Conservation (phyloP, 2,329 filamentous ascomycete species). For the Thelonectria olida region DNA sequence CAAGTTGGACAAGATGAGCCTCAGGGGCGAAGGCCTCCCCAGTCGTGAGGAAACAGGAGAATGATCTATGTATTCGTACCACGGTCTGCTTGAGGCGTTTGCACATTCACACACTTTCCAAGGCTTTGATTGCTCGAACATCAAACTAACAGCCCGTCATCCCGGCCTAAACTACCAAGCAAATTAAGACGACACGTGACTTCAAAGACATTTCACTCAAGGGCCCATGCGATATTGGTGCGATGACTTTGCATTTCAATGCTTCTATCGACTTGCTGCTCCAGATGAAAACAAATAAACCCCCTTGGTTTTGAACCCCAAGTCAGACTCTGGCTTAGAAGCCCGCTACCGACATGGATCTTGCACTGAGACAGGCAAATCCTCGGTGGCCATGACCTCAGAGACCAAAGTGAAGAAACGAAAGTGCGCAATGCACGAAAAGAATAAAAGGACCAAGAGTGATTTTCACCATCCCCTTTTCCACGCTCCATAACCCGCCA, state of each 20-base stretch:
- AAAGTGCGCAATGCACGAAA: slow-evolving; percentile 27
- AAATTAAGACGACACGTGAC: no score
- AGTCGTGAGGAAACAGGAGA: no score
- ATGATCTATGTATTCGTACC: no score
- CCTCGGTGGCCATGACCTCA: not conserved
- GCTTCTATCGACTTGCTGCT: slow-evolving; percentile 32
- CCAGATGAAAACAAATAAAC: slow-evolving; percentile 29
- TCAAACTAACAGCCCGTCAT: no score
- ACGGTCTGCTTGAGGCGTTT: no score
- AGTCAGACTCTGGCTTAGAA: slow-evolving; percentile 20
- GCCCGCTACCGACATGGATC: not conserved
- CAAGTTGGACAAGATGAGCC: no score
- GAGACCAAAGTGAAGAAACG: slow-evolving; percentile 32
- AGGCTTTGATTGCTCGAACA: no score
- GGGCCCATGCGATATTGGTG: not conserved
- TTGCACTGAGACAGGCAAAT: not conserved
- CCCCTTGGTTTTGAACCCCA: slow-evolving; percentile 32
- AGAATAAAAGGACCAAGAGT: slow-evolving; percentile 26
- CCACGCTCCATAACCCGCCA: slow-evolving; percentile 32
- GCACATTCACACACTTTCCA: no score
- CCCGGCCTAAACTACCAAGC: no score
- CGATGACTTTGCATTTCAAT: slow-evolving; percentile 30
- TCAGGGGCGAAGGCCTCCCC: no score
- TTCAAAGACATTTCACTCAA: slow-evolving; percentile 1
- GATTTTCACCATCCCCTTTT: slow-evolving; percentile 18